Conservation (phyloP, 371 early-diverging fungal species). For the Lichtheimia ramosa region DNA sequence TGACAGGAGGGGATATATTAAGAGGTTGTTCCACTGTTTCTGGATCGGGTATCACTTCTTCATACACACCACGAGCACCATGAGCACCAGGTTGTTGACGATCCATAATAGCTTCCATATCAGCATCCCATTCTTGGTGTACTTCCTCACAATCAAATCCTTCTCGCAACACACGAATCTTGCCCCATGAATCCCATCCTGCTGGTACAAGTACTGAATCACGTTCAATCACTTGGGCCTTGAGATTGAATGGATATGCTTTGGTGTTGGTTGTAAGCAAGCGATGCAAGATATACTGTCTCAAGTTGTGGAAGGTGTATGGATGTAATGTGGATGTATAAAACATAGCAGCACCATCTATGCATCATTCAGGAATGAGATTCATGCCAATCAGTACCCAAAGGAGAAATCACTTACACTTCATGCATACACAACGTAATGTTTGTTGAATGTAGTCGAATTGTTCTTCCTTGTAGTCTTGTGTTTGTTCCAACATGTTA, state of each 20-base stretch:
- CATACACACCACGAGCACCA: conserved; percentile 43
- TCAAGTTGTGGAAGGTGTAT: conserved; percentile 72
- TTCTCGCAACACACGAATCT: conserved; percentile 78
- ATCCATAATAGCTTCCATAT: conserved; percentile 46
- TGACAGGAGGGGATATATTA: conserved; percentile 45
- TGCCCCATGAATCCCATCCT: conserved; percentile 94
- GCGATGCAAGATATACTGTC: conserved; percentile 84
- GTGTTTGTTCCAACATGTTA: conserved; percentile 75
- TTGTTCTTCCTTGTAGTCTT: conserved; percentile 86
- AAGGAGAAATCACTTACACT: conserved; percentile 64
- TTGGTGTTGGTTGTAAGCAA: conserved; percentile 53
- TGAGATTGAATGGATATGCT: conserved; percentile 59
- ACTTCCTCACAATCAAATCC: conserved; percentile 75
- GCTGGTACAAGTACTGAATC: conserved; percentile 87
- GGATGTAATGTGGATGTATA: conserved; percentile 86
- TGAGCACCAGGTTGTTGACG: conserved; percentile 34
- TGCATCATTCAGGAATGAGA: neutral
- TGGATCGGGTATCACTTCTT: conserved; percentile 43
- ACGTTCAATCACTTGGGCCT: conserved; percentile 86
- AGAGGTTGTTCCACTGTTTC: conserved; percentile 45
- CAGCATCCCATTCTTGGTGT: conserved; percentile 62
- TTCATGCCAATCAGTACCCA: neutral
- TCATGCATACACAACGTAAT: conserved; percentile 86
- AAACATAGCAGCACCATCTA: conserved; percentile 91
- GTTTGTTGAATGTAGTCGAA: conserved; percentile 96